Base-by-base conservation (phyloP, 176 grass and related monocot species). In the Phoenix roebelenii region DNA sequence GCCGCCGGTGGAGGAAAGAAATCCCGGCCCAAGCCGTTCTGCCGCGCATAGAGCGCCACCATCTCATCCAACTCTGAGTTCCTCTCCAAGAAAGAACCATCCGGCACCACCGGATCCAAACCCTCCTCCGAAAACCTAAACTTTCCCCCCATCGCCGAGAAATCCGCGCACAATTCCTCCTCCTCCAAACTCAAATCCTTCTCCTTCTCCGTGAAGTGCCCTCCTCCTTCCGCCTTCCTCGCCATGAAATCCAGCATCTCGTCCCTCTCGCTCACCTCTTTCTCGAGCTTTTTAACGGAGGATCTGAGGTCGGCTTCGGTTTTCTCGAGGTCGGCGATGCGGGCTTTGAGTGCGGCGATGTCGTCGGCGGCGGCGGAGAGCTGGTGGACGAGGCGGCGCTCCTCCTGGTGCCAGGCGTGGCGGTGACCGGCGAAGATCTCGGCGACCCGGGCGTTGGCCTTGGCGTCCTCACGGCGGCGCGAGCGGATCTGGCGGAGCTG, bases 371-470 rank as follows among this genome's bases (percentile, higher is more conserved):
- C 79, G 9, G 72, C 72, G 14, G 64, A 54, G 25, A 80, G 60
- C 49, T 72, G 71, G 18, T 58, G 67, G 15, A 85, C 58, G 22
- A 95, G 82, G 50, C 82, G 66, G 28, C 76, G 74, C 55, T 89
- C 90, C 7, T 73, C 82, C 51, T 89, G 85, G 54, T 75, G 71
- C 87, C 92, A 97, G 3, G 63, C 63, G 39, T 73, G 80, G 14
- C 84, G 92, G 69, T 91, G 84, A 22, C 72, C 84, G 1, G 87
- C 93, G 67, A 85, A 85, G 76, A 97, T 97, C 81, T 97, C 93
- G 5, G 85, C 84, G 1, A 86, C 84, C 3, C 87, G 80, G 20
- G 87, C 87, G 48, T 97, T 97, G 49, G 92, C 92, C 3, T 83
- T 80, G 48, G 83, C 84, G 49, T 91, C 93, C 72, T 91, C 93